A percentile compares a stretch with the other conserved stretches of the same genome.
These are phyloP conservation scores for Rhodotorula sp. DNA, from an alignment of 1,284 basidiomycete species.

Conservation along the genomic window DNA sequence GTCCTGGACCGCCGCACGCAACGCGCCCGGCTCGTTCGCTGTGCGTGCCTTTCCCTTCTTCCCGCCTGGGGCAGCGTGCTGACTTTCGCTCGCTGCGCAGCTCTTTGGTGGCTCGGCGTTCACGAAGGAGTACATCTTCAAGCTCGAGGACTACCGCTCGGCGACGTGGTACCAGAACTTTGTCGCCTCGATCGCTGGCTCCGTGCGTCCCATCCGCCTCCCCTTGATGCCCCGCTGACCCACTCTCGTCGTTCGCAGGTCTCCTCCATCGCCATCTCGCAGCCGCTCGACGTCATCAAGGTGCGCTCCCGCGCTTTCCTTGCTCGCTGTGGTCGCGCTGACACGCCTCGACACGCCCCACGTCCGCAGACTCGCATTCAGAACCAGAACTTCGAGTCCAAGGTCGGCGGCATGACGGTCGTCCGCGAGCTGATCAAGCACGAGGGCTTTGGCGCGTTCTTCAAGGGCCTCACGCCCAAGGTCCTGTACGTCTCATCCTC, in stretches of 20 bases:
- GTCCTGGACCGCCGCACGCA: slow-evolving; percentile 98
- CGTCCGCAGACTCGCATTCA: slow-evolving; percentile 77
- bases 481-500: slow-evolving; percentile 55
- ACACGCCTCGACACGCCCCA: neutral
- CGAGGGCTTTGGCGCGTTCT: slow-evolving; percentile 84
- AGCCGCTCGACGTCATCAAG: slow-evolving; percentile 93
- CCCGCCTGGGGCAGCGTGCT: neutral
- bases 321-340: too few relatives aligned
- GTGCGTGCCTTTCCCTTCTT: slow-evolving; percentile 56
- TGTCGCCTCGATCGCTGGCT: slow-evolving; percentile 88
- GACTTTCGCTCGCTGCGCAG: slow-evolving; percentile 53
- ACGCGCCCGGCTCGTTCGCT: slow-evolving; percentile 93
- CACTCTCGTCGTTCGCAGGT: slow-evolving; percentile 49
- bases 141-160: slow-evolving; percentile 81
- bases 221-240: neutral
- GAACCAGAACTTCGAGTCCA: slow-evolving; percentile 94
- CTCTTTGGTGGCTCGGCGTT: slow-evolving; percentile 94
- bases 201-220: slow-evolving; percentile 52
- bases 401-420: slow-evolving; percentile 79
- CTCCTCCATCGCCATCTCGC: slow-evolving; percentile 92
- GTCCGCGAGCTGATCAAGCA: slow-evolving; percentile 83
- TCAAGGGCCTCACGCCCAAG: slow-evolving; percentile 80
- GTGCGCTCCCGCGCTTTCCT: neutral
- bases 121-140: slow-evolving; percentile 91
- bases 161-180: slow-evolving; percentile 95